A percentile compares a stretch with the other conserved stretches of the same genome.
Evolutionary conservation across 768 basidiomycete species (phyloP).

Genomic region (Panaeolus cyanescens): DNA sequence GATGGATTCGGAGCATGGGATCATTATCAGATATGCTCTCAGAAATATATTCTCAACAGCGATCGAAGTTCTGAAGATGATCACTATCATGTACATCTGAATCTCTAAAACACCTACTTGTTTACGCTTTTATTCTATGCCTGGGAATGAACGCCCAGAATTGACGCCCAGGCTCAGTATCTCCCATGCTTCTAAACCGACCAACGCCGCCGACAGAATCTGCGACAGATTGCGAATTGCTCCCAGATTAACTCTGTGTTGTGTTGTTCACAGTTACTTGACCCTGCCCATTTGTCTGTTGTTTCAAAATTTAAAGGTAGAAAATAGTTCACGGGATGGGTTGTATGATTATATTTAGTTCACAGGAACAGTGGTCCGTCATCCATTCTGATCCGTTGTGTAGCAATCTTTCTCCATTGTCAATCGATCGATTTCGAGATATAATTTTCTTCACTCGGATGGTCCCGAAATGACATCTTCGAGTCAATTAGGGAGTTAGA

Average conservation of each 20-base stretch:
- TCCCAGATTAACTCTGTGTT: neutral
- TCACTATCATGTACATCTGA: too few relatives aligned
- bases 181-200: neutral
- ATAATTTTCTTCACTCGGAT: too few relatives aligned
- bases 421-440: neutral
- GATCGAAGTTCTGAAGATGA: too few relatives aligned
- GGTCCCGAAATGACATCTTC: neutral
- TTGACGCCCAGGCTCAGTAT: neutral
- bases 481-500: neutral
- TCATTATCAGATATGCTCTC: neutral
- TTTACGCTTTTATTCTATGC: neutral
- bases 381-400: neutral
- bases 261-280: neutral
- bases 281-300: neutral
- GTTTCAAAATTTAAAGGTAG: neutral
- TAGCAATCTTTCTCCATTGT: neutral
- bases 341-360: neutral
- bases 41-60: too few relatives aligned
- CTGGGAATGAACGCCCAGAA: neutral
- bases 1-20: neutral
- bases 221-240: neutral
- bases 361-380: neutral
- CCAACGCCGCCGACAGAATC: neutral
- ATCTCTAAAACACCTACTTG: too few relatives aligned
- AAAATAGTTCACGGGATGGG: neutral